Evolutionary conservation across 306 rosid species (phyloP), one percentile per base, ranked within the genome.

Genomic region (Pterocarpus santalinus): DNA sequence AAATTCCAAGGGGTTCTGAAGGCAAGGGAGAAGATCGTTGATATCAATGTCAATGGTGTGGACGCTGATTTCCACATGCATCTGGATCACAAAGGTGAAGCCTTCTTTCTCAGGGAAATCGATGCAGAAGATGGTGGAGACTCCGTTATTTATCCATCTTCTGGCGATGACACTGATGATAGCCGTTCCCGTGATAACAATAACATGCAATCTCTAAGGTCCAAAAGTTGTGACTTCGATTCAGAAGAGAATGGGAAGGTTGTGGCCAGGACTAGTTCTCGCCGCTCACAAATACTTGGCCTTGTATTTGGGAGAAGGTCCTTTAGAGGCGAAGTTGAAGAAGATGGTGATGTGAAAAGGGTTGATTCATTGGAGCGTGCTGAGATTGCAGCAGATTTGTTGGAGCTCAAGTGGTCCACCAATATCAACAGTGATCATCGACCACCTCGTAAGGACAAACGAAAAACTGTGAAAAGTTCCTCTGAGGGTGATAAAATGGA

Each of bases 1-100:
- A 96, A 93, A 78, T 96, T 94, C 81, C 99, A 92, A 74, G 99
- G 99, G 46, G 94, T 94, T 86, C 83, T 96, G 82, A 96, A 91
- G 76, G 65, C 94, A 0, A 90, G 73, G 78, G 99, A 96, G 83
- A 93, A 87, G 64, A 83, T 90, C 11, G 91, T 96, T 32, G 80
- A 69, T 12, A 86, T 96, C 56, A 55, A 65, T 78, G 99, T 96
- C 10, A 94, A 96, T 85, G 99, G 87, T 11, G 88, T 72, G 5
- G 89, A 88, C 8, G 87, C 97, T 67, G 70, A 57, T 85, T 93
- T 92, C 76, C 82, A 90, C 76, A 96, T 96, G 99, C 81, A 82
- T 84, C 80, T 96, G 33, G 94, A 93, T 87, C 77, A 79, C 55
- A 96, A 88, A 80, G 98, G 99, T 12, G 94, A 90, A 71, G 98